A percentile compares a stretch with the other conserved stretches of the same genome.
phyloP scores from a whole-genome alignment of 345 rosid species.

The Limnanthes douglasii region DNA sequence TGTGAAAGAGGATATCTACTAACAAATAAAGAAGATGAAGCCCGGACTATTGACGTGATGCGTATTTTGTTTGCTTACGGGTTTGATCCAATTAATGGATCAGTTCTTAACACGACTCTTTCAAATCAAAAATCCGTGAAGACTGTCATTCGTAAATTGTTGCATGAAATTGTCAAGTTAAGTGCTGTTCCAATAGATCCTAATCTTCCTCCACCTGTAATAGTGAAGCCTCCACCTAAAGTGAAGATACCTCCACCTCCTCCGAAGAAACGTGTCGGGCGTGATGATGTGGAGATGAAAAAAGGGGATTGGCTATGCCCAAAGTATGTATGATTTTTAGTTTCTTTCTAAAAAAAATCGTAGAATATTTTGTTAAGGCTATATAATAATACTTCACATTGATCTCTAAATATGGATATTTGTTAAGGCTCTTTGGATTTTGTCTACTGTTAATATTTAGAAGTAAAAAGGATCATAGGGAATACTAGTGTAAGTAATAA shows the following conservation, averaged over 20 bases:
- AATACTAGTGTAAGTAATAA: no score
- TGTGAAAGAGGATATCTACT: slow-evolving; percentile 76
- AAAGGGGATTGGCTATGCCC: slow-evolving; percentile 98
- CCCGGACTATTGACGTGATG: slow-evolving; percentile 74
- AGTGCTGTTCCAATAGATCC: slow-evolving; percentile 91
- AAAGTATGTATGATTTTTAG: slow-evolving; percentile 77
- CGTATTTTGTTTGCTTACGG: slow-evolving; percentile 65
- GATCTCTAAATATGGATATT: neutral
- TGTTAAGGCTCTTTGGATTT: no score
- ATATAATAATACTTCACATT: no score
- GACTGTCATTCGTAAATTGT: slow-evolving; percentile 74
- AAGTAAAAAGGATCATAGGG: no score
- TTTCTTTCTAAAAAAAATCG: no score
- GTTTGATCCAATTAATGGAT: slow-evolving; percentile 48
- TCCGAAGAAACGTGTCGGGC: slow-evolving; percentile 82
- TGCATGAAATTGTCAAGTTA: slow-evolving; percentile 77
- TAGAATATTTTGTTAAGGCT: no score
- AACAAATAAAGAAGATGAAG: slow-evolving; percentile 92
- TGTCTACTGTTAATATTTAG: no score
- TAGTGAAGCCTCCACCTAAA: slow-evolving; percentile 78
- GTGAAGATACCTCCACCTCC: slow-evolving; percentile 97
- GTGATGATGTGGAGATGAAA: slow-evolving; percentile 96
- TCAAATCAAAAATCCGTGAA: slow-evolving; percentile 63
- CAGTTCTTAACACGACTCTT: slow-evolving; percentile 42
- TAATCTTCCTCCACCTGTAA: slow-evolving; percentile 82